Percentiles rank a stretch among this genome's conserved stretches.
Evolutionary conservation across 495 filamentous ascomycete species (phyloP).

Genomic region (Endocarpon pusillum): DNA sequence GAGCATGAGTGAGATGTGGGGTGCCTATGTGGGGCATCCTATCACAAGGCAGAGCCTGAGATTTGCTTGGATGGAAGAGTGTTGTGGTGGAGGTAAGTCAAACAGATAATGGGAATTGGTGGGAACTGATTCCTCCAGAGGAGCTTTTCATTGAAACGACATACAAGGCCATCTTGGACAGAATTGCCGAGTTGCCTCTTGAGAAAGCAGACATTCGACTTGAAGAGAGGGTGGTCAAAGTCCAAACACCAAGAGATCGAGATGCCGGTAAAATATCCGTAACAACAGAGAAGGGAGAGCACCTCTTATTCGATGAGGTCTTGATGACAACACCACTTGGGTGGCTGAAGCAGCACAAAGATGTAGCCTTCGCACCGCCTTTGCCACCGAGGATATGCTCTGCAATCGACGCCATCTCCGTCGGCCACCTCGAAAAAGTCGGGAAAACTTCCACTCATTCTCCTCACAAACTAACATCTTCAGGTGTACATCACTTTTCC

Average conservation of each 20-base stretch:
- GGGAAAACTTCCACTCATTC: no score
- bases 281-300: neutral
- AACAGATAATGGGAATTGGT: no score
- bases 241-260: neutral
- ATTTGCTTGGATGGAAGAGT: constrained; percentile 7
- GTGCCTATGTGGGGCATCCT: constrained; percentile 4
- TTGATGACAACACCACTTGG: constrained; percentile 6
- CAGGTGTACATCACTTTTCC: constrained; percentile 5
- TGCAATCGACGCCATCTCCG: constrained; percentile 4
- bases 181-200: constrained; percentile 2
- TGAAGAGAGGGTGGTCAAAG: neutral
- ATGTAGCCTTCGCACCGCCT: constrained; percentile 4
- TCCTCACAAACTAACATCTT: no score
- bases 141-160: constrained; percentile 7
- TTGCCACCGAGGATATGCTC: constrained; percentile 2
- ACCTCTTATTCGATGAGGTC: constrained; percentile 6
- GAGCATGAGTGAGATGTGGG: constrained; percentile 3
- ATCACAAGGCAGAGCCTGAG: constrained; percentile 3
- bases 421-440: no score
- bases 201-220: constrained; percentile 1
- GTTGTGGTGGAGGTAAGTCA: constrained; percentile 3
- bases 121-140: no score
- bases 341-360: constrained; percentile 6
- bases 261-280: neutral
- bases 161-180: constrained; percentile 3